Conservation (phyloP, 192 early-diverging fungal species). For the Allomyces macrogynus region DNA sequence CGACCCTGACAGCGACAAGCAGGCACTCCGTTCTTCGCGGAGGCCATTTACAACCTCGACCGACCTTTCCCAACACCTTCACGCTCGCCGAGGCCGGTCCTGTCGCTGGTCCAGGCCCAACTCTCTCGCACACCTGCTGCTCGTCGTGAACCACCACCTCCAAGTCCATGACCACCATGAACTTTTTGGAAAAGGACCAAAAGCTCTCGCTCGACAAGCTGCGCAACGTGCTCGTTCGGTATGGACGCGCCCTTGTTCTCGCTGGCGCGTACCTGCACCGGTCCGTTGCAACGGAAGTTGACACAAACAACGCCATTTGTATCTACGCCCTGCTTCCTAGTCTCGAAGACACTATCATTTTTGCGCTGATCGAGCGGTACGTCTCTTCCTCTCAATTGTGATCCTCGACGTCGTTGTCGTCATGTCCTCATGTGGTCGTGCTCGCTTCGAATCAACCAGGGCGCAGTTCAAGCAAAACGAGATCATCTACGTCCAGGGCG, state of each 20-base stretch:
- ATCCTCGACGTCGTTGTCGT: neutral
- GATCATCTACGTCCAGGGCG: conserved; percentile 49
- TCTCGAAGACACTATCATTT: conserved; percentile 86
- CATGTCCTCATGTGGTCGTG: neutral
- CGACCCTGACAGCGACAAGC: no score
- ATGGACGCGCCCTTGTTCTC: neutral
- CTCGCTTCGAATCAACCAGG: conserved; percentile 8
- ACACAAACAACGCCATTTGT: no score
- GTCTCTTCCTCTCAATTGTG: neutral
- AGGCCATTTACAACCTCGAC: neutral
- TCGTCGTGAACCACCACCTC: no score
- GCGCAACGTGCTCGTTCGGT: neutral
- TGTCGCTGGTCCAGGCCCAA: neutral
- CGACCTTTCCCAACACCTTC: neutral
- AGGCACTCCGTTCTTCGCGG: no score
- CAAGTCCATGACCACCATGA: no score
- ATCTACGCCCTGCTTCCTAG: conserved; percentile 34
- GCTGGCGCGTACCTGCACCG: no score
- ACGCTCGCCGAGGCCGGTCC: neutral
- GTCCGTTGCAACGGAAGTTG: conserved; percentile 8
- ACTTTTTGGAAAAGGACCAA: neutral
- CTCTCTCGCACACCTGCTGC: no score
- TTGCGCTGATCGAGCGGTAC: conserved; percentile 26
- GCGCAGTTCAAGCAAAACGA: conserved; percentile 75
- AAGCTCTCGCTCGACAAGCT: neutral